Conservation (phyloP, 495 filamentous ascomycete species). For the Aspergillus avenaceus region DNA sequence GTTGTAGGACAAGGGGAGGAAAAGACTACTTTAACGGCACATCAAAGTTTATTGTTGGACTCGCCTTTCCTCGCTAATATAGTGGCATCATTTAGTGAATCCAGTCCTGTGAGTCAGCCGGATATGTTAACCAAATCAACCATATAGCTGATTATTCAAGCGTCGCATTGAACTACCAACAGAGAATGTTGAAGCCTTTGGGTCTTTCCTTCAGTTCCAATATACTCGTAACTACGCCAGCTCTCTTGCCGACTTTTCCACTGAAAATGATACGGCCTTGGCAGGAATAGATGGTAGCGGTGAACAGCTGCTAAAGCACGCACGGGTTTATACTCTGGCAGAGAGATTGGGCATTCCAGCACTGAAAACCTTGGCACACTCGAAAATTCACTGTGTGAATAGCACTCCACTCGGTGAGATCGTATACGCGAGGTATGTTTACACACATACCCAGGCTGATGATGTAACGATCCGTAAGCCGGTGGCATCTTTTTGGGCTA, state of each 20-base stretch:
- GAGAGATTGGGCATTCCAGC: conserved; percentile 69
- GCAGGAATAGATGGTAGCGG: conserved; percentile 66
- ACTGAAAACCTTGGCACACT: conserved; percentile 74
- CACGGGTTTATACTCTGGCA: conserved; percentile 82
- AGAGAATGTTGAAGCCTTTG: conserved; percentile 76
- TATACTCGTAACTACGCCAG: conserved; percentile 92
- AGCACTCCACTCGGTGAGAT: conserved; percentile 84
- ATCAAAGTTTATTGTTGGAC: conserved; percentile 69
- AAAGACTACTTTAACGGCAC: conserved; percentile 65
- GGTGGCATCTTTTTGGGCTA: conserved; percentile 88
- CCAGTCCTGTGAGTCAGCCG: conserved; percentile 21
- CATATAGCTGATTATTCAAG: conserved; percentile 21
- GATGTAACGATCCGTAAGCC: conserved; percentile 75
- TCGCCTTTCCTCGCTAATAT: conserved; percentile 70
- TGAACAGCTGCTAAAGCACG: conserved; percentile 76
- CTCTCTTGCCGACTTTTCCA: conserved; percentile 48
- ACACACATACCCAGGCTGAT: conserved; percentile 64
- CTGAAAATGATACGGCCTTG: conserved; percentile 51
- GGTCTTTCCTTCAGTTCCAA: conserved; percentile 85
- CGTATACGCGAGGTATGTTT: conserved; percentile 85
- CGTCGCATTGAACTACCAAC: conserved; percentile 63
- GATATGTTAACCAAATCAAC: neutral
- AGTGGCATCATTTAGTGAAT: conserved; percentile 52
- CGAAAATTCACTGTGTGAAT: conserved; percentile 85
- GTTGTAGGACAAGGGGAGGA: conserved; percentile 61